A percentile compares a stretch with the other conserved stretches of the same genome.
These are phyloP conservation scores for Ophiostoma novo-ulmi DNA, from an alignment of 2,329 filamentous ascomycete genomes.

Conservation along the genomic window DNA sequence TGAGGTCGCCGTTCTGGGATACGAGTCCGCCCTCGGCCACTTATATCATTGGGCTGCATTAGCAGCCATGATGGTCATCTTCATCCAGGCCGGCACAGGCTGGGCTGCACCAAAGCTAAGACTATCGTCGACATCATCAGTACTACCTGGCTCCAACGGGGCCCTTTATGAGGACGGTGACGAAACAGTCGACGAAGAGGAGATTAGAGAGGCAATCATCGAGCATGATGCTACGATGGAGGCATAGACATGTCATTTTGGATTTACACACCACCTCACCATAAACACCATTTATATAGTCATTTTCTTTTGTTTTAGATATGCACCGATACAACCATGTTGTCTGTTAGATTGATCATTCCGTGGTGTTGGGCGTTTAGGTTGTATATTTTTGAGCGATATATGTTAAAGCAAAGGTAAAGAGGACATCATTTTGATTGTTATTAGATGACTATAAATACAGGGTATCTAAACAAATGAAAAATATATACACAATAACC, in stretches of 20 bases:
- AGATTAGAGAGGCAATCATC: conserved; percentile 34
- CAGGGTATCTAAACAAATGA: neutral
- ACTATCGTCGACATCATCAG: neutral
- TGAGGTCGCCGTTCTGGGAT: conserved; percentile 44
- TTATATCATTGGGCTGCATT: conserved; percentile 47
- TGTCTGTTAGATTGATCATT: neutral
- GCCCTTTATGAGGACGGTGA: conserved; percentile 38
- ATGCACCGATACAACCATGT: neutral
- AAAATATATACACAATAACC: neutral
- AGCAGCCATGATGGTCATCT: conserved; percentile 41
- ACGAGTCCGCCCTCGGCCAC: conserved; percentile 42
- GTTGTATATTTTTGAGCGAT: neutral
- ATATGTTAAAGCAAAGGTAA: neutral
- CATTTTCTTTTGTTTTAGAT: neutral
- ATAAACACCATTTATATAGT: neutral
- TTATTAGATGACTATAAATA: neutral
- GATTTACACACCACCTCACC: neutral
- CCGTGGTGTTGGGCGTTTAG: neutral
- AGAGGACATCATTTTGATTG: neutral
- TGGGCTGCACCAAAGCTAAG: conserved; percentile 40
- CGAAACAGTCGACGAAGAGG: conserved; percentile 33
- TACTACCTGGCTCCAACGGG: conserved; percentile 32
- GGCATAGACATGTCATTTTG: conserved; percentile 23
- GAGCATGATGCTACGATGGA: conserved; percentile 34
- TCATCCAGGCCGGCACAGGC: conserved; percentile 48